phyloP scores from a whole-genome alignment of 208 protist species.

The Trypanosoma caninum region DNA sequence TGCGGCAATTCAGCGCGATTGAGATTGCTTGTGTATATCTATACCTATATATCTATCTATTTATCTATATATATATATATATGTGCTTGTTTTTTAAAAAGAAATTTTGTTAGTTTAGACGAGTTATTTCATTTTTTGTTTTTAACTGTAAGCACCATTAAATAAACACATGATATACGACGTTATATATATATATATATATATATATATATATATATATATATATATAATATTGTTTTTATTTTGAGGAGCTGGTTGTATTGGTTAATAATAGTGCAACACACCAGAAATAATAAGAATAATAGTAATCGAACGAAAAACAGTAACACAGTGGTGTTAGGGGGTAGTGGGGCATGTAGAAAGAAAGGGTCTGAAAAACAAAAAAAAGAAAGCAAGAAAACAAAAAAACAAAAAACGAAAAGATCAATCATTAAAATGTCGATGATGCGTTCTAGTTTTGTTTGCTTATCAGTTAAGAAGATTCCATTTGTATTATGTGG shows the following conservation, averaged over 20 bases:
- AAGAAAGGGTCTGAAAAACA: neutral
- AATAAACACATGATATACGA: too few relatives aligned
- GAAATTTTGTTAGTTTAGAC: too few relatives aligned
- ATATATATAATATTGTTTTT: neutral
- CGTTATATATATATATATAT: slow-evolving; percentile 5
- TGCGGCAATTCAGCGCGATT: slow-evolving; percentile 1
- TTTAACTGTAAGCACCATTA: too few relatives aligned
- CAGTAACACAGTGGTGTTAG: neutral
- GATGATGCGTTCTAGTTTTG: slow-evolving; percentile 2
- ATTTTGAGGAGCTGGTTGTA: too few relatives aligned
- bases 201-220: slow-evolving; percentile 1
- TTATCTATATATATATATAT: slow-evolving; percentile 7
- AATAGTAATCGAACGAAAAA: neutral
- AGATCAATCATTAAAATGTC: neutral
- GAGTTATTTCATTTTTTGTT: too few relatives aligned
- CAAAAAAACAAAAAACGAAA: neutral
- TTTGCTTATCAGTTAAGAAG: slow-evolving; percentile 14
- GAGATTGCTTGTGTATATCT: neutral
- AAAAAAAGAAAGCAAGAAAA: neutral
- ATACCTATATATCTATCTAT: neutral
- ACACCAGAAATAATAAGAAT: too few relatives aligned
- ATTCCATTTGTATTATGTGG: slow-evolving; percentile 29
- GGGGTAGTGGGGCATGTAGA: neutral
- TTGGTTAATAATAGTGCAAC: too few relatives aligned
- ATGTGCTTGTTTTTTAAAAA: neutral